Conservation (phyloP, 805 yeast genomes). For the Ogataea populi-albae region DNA sequence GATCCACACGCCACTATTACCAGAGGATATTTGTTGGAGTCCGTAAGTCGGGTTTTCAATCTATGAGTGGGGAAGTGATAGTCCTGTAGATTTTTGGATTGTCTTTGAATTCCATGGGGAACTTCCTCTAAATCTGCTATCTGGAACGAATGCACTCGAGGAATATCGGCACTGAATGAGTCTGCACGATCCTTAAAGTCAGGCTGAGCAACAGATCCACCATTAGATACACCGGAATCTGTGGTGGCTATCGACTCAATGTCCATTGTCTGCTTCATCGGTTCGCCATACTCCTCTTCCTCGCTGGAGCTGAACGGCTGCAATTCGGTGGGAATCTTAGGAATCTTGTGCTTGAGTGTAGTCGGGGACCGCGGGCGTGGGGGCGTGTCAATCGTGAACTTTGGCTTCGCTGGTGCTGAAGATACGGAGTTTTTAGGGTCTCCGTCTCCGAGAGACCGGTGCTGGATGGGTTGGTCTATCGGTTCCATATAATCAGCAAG, state of each 20-base stretch:
- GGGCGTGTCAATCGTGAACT: slow-evolving; percentile 24
- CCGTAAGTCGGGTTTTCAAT: slow-evolving; percentile 63
- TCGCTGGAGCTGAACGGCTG: slow-evolving; percentile 55
- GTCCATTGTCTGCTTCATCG: slow-evolving; percentile 6
- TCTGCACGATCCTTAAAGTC: slow-evolving; percentile 29
- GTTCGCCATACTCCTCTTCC: slow-evolving; percentile 35
- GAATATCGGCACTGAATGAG: slow-evolving; percentile 31
- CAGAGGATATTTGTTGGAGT: slow-evolving; percentile 78
- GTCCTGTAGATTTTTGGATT: slow-evolving; percentile 64
- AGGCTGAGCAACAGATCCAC: background rate
- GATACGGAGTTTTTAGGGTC: slow-evolving; percentile 1
- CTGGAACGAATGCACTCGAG: slow-evolving; percentile 52
- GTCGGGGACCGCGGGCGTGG: slow-evolving; percentile 36
- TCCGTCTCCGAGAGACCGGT: slow-evolving; percentile 32
- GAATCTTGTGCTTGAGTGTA: slow-evolving; percentile 29
- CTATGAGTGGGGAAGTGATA: slow-evolving; percentile 89
- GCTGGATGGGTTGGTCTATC: slow-evolving; percentile 71
- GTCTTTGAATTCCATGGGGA: slow-evolving; percentile 90
- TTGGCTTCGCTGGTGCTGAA: slow-evolving; percentile 6
- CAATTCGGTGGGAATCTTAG: slow-evolving; percentile 53
- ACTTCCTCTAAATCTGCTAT: slow-evolving; percentile 96
- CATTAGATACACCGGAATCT: slow-evolving; percentile 2
- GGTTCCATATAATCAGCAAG: slow-evolving; percentile 70
- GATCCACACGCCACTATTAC: slow-evolving; percentile 98
- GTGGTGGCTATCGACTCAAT: slow-evolving; percentile 6